Percentiles rank a stretch among this genome's conserved stretches.
These are phyloP conservation scores for Geranomyces variabilis DNA, from an alignment of 192 early-diverging fungal genomes.

Conservation along the genomic window DNA sequence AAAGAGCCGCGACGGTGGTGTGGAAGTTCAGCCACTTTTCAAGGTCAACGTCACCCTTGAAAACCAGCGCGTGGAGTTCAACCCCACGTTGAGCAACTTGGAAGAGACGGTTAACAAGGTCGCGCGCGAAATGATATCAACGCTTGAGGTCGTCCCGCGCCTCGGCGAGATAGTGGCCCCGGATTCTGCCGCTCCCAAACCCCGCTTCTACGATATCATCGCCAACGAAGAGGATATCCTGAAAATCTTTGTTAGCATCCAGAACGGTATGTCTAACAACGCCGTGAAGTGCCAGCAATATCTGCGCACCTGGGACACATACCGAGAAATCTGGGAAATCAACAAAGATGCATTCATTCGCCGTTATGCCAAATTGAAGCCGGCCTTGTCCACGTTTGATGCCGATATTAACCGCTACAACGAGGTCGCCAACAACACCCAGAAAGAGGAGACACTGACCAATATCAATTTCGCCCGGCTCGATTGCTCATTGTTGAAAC, in stretches of 20 bases:
- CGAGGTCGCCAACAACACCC: constrained; percentile 70
- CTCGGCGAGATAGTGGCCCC: constrained; percentile 42
- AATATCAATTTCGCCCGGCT: constrained; percentile 66
- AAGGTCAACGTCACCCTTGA: constrained; percentile 69
- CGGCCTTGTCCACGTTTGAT: constrained; percentile 65
- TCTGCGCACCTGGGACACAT: constrained; percentile 66
- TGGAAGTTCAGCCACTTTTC: constrained; percentile 65
- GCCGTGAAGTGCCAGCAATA: constrained; percentile 62
- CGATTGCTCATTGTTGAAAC: constrained; percentile 64
- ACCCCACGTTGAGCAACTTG: constrained; percentile 52
- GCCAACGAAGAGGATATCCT: constrained; percentile 62
- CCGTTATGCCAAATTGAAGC: constrained; percentile 68
- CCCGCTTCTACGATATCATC: constrained; percentile 58
- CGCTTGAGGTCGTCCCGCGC: constrained; percentile 54
- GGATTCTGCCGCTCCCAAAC: constrained; percentile 28
- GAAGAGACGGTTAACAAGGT: constrained; percentile 62
- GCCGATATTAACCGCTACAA: constrained; percentile 71
- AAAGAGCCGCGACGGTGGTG: constrained; percentile 54
- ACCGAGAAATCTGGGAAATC: constrained; percentile 73
- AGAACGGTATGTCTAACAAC: constrained; percentile 64
- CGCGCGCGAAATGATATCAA: constrained; percentile 64
- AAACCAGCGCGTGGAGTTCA: constrained; percentile 63
- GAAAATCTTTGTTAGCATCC: constrained; percentile 61
- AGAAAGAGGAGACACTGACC: constrained; percentile 69
- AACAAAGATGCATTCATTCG: constrained; percentile 72